Evolutionary conservation across 768 basidiomycete genomes (phyloP).

Genomic region (Tulasnella sp.): DNA sequence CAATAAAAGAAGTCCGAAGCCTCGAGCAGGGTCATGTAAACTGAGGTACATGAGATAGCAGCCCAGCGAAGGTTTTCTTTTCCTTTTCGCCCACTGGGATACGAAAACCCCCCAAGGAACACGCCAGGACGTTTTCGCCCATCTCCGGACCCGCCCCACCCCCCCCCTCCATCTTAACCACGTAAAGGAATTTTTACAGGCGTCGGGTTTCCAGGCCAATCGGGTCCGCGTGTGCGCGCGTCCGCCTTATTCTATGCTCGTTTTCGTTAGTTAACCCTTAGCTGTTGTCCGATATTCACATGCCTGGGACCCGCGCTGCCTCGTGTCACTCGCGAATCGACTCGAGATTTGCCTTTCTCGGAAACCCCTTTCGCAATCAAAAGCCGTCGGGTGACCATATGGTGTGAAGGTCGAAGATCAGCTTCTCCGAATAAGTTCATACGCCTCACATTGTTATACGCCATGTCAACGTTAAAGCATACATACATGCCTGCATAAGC

Average conservation of each 20-base stretch:
- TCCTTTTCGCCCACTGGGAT: not conserved
- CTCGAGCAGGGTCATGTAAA: constrained; percentile 13
- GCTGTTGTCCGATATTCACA: constrained; percentile 5
- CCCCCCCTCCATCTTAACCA: not conserved
- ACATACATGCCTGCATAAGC: not conserved
- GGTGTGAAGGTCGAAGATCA: not conserved
- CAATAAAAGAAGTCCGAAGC: not conserved
- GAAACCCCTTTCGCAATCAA: not conserved
- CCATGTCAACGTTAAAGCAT: not conserved
- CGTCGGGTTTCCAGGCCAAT: constrained; percentile 6
- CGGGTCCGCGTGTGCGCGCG: not conserved
- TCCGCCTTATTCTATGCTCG: not conserved
- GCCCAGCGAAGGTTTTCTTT: too few relatives aligned
- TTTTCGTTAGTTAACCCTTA: not conserved
- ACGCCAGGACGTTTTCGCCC: too few relatives aligned
- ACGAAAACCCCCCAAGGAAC: not conserved
- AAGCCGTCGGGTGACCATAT: constrained; percentile 19
- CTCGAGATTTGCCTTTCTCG: constrained; percentile 5
- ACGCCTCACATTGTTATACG: not conserved
- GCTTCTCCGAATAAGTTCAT: constrained; percentile 2
- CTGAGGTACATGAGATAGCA: not conserved
- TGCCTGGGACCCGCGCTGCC: constrained; percentile 7
- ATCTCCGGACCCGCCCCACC: not conserved
- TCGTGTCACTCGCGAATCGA: not conserved
- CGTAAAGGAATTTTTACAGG: not conserved